Evolutionary conservation across 1,284 basidiomycete species (phyloP), one percentile per base, ranked within the genome.

Genomic region (Tausonia pullulans): DNA sequence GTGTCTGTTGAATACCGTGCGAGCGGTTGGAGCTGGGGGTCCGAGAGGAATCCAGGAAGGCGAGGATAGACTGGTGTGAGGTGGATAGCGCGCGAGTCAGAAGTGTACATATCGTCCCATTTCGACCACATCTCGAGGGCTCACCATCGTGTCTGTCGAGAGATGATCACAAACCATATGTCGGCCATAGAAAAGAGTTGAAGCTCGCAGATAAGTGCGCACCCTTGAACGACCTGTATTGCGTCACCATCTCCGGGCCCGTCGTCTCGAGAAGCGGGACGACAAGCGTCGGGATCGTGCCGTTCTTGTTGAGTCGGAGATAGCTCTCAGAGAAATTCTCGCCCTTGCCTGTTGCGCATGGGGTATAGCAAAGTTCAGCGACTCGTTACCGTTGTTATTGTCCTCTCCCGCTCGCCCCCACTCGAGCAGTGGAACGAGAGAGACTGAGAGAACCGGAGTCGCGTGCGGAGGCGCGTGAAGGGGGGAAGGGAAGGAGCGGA

Each of bases 31-130:
- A 87, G 53, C 79, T 75, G 16, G 80, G 77, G 8, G 83, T 87
- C 60, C 88, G 83, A 14, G 87, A 88, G 71, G 85, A 86, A 77
- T 92, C 90, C 53, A 94, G 78, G 73, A 93, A 89, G 64, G 87
- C 83, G 62, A 88, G 80, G 68, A 93, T 87, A 48, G 81, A 78
- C 87, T 91, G 70, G 14, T 43, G 53, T 3, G 41, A 43, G 1
- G 43, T 1, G 11, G 10, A 46, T 14, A 44, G 51, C 40, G 41
- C 56, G 52, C 65, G 55, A 10, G 46, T 13, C 67, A 49, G 66
- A 58, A 53, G 48, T 16, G 51, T 27, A 27, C 27, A 27, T 2
- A 27, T 27, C 27, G 27, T 27, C 27, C 27, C 27, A 27, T 27
- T 27, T 27, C 27, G 27, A 27, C 27, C 27, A 27, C 27, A 27